Evolutionary conservation across 2,329 filamentous ascomycete genomes (phyloP).

Genomic region (Colletotrichum brevisporum): DNA sequence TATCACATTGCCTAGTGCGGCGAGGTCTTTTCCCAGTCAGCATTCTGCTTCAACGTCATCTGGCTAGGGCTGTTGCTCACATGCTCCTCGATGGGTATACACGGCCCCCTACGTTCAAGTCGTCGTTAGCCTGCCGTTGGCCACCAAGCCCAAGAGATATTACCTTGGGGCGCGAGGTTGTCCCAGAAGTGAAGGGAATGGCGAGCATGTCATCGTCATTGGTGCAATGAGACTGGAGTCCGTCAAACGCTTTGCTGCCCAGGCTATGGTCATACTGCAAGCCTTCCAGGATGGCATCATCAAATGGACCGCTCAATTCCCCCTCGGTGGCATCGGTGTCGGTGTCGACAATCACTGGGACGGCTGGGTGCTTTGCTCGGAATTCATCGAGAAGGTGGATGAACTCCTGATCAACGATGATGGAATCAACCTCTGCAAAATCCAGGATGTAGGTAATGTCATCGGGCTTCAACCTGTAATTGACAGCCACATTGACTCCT

Average conservation of each 20-base stretch:
- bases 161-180: conserved; percentile 79
- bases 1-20: conserved; percentile 85
- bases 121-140: background rate
- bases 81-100: conserved; percentile 89
- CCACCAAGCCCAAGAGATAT: background rate
- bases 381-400: conserved; percentile 78
- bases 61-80: background rate
- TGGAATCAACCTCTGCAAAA: conserved; percentile 86
- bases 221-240: conserved; percentile 76
- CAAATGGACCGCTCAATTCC: conserved; percentile 82
- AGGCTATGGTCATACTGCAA: conserved; percentile 77
- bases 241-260: conserved; percentile 81
- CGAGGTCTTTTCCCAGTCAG: conserved; percentile 67
- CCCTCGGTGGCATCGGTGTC: conserved; percentile 86
- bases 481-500: conserved; percentile 78
- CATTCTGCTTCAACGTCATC: background rate
- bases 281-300: conserved; percentile 86
- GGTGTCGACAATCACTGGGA: conserved; percentile 82
- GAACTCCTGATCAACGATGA: conserved; percentile 91
- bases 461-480: conserved; percentile 79
- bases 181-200: conserved; percentile 94
- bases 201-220: conserved; percentile 88
- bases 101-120: conserved; percentile 82
- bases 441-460: conserved; percentile 94
- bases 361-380: conserved; percentile 68